Evolutionary conservation across 2,329 filamentous ascomycete species (phyloP), one percentile per base, ranked within the genome.

Genomic region (Sporothrix schenckii): DNA sequence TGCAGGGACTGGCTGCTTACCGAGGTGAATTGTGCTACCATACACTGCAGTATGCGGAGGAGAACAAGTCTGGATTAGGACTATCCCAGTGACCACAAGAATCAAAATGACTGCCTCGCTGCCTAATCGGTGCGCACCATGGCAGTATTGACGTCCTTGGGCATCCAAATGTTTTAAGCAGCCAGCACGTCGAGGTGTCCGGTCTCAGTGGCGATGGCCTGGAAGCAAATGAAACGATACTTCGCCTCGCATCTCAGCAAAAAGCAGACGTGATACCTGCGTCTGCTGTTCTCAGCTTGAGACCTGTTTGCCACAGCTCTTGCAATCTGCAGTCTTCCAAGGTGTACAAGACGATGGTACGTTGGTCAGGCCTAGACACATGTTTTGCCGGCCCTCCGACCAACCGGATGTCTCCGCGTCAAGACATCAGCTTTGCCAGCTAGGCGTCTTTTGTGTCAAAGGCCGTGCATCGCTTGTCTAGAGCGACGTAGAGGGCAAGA

Each of bases 391-490:
- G 34, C n/a, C 2, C 7, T 10, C 21, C 27, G 21, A 11, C 58
- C 58, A 63, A 63, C 58, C 58, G 58, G 58, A 63, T 63, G 58
- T 39, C 58, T 63, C 58, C 58, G 58, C 58, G 58, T n/a, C 41
- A 24, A 13, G 11, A 14, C 16, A 27, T 16, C n/a, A 44, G 21
- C n/a, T 47, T 27, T 27, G n/a, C 21, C 9, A 24, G 56, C 9
- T 7, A 13, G 11, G 11, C 3, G 14, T 27, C 11, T 27, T 47
- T 24, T 19, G 39, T 5, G 21, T 21, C n/a, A 47, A 7, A 11
- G 39, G 21, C 19, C 39, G 9, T 19, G 39, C 21, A 6, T 47
- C 21, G 5, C 39, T 2, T 47, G 58, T 47, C n/a, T 21, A 19
- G 6, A n/a, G 13, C 14, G 41, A 13, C 10, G 27, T 3, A 47